Percentiles rank a stretch among this genome's conserved stretches.
Evolutionary conservation across 306 rosid species (phyloP).

Genomic region (Sphenostylis stenocarpa): DNA sequence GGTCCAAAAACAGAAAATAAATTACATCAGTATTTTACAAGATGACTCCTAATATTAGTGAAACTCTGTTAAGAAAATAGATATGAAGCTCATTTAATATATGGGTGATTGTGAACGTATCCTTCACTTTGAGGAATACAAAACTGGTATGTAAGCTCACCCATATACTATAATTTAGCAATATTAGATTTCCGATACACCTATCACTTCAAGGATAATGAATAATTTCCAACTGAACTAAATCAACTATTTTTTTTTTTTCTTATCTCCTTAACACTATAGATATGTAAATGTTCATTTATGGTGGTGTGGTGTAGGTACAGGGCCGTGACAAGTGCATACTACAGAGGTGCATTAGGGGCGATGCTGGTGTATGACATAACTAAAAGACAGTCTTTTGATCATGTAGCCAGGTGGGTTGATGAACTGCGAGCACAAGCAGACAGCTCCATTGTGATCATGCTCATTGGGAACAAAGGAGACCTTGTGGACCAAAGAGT

Average conservation of each 20-base stretch:
- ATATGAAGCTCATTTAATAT: too few relatives aligned
- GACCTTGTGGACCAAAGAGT: slow-evolving; percentile 67
- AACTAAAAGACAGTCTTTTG: slow-evolving; percentile 72
- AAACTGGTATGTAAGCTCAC: too few relatives aligned
- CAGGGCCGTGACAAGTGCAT: slow-evolving; percentile 91
- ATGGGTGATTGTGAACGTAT: too few relatives aligned
- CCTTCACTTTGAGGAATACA: too few relatives aligned
- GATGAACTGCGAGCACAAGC: slow-evolving; percentile 86
- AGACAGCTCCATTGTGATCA: slow-evolving; percentile 64
- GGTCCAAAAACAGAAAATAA: background rate
- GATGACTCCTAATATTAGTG: background rate
- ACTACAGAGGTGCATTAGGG: slow-evolving; percentile 88
- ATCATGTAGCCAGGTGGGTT: slow-evolving; percentile 82
- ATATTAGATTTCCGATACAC: too few relatives aligned
- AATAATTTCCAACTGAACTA: too few relatives aligned
- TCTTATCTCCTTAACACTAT: too few relatives aligned
- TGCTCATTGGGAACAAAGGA: slow-evolving; percentile 82
- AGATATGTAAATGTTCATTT: too few relatives aligned
- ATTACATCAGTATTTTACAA: background rate
- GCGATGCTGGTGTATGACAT: slow-evolving; percentile 92
- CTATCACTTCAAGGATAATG: too few relatives aligned
- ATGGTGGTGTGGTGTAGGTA: slow-evolving; percentile 44
- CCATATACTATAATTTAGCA: too few relatives aligned
- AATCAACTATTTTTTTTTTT: too few relatives aligned
- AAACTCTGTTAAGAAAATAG: too few relatives aligned